phyloP scores from a whole-genome alignment of 306 rosid species.

The Medicago lupulina region DNA sequence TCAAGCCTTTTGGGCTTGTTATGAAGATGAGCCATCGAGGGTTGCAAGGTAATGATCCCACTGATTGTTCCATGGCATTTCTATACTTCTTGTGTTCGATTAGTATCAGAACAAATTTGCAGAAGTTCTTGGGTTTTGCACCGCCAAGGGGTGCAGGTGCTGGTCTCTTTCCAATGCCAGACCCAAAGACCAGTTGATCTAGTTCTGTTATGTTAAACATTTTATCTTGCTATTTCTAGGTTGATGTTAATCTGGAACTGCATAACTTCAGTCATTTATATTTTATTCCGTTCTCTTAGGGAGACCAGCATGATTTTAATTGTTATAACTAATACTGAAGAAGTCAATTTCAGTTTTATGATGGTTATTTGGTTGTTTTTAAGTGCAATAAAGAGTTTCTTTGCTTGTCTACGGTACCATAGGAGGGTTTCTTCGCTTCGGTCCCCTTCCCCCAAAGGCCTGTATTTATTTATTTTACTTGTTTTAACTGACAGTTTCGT shows the following conservation, averaged over 20 bases:
- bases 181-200: slow-evolving; percentile 84
- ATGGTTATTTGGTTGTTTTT: slow-evolving; percentile 28
- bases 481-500: neutral
- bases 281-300: slow-evolving; percentile 38
- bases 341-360: slow-evolving; percentile 35
- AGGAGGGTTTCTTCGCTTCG: slow-evolving; percentile 6
- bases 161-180: slow-evolving; percentile 96
- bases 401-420: neutral
- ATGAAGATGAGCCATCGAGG: slow-evolving; percentile 99
- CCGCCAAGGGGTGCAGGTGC: slow-evolving; percentile 90
- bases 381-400: slow-evolving; percentile 35
- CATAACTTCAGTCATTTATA: slow-evolving; percentile 35
- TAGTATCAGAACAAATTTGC: slow-evolving; percentile 91
- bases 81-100: slow-evolving; percentile 93
- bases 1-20: slow-evolving; percentile 77
- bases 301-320: slow-evolving; percentile 38
- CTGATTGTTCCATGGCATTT: slow-evolving; percentile 98
- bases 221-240: slow-evolving; percentile 30
- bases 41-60: slow-evolving; percentile 78
- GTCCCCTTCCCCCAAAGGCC: neutral
- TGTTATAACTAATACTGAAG: slow-evolving; percentile 38
- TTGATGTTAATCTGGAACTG: slow-evolving; percentile 42
- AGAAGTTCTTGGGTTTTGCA: slow-evolving; percentile 92
- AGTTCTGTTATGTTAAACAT: slow-evolving; percentile 27
- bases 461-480: neutral